A percentile compares a stretch with the other conserved stretches of the same genome.
Conservation (phyloP, 306 rosid genomes). For the Lathyrus aphaca region DNA sequence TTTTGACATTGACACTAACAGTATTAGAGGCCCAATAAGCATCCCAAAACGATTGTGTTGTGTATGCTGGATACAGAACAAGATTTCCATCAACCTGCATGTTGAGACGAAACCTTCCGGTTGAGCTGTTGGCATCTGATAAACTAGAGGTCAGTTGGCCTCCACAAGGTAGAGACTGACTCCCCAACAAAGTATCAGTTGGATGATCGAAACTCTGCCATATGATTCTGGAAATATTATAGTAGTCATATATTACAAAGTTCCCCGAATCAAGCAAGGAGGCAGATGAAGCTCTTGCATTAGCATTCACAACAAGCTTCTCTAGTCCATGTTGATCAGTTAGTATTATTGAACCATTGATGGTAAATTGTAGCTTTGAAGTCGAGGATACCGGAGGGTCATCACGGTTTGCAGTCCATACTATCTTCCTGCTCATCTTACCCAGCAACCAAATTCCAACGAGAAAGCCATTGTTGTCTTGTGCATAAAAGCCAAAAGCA, state of each 20-base stretch:
- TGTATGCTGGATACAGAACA: slow-evolving; percentile 36
- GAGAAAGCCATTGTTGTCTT: slow-evolving; percentile 3
- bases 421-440: neutral
- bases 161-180: slow-evolving; percentile 31
- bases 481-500: slow-evolving; percentile 45
- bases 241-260: slow-evolving; percentile 34
- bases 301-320: slow-evolving; percentile 26
- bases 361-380: slow-evolving; percentile 37
- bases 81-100: slow-evolving; percentile 46
- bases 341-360: slow-evolving; percentile 30
- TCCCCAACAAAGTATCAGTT: slow-evolving; percentile 40
- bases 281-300: slow-evolving; percentile 39
- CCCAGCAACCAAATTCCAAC: slow-evolving; percentile 42
- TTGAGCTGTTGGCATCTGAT: slow-evolving; percentile 25
- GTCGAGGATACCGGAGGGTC: slow-evolving; percentile 36
- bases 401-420: slow-evolving; percentile 47
- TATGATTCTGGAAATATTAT: neutral
- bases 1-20: rapidly evolving
- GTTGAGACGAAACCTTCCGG: slow-evolving; percentile 33
- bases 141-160: slow-evolving; percentile 20
- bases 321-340: neutral
- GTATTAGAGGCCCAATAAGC: slow-evolving; percentile 35
- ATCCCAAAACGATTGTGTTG: neutral
- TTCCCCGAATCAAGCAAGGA: slow-evolving; percentile 50
- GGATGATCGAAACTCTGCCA: slow-evolving; percentile 53